Evolutionary conservation across 108 stramenopile genomes (phyloP), one percentile per base, ranked within the genome.

Genomic region (Cyclotella cryptica): DNA sequence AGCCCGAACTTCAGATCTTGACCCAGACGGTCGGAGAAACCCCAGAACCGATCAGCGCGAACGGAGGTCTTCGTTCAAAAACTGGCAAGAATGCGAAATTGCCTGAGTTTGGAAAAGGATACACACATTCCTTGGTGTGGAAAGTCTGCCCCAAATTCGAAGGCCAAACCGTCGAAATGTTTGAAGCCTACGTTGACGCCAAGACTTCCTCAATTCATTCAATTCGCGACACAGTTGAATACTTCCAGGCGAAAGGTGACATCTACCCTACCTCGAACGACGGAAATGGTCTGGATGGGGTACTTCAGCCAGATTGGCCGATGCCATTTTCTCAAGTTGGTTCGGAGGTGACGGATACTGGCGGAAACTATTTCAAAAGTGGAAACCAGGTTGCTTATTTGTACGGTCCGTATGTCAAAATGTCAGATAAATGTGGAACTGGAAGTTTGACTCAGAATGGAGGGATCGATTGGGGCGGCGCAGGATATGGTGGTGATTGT

Each of bases 321-420:
- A 78, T 78, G 77, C 63, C 77, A 10, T 78, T 58, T 30, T 46
- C 68, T 26, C 0, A 53, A 11, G 77, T 78, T 45, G 69, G 69
- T 6, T 19, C 9, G 0, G 40, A 62, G 28, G 29, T 21, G 2
- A 65, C 77, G 44, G 51, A 60, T 42, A 53, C 63, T 26, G 73
- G 71, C 29, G 71, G 71, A 10, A 72, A 72, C 28, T 72, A 72
- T 42, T 49, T 49, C n/a, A 61, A 35, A 1, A 26, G 9, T 3
- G 71, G 71, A 27, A 49, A 26, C 29, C n/a, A n/a, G 59, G 26
- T 24, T 28, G 73, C 73, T 3, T 47, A 42, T 41, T 59, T 61
- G 15, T 22, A 40, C 14, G 73, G 73, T 13, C 73, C 73, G 0
- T 74, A 74, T 49, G 62, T 65, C 0, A 40, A 65, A 3, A 64